phyloP scores from a whole-genome alignment of 805 yeast genomes.

The Debaryomyces maramus region DNA sequence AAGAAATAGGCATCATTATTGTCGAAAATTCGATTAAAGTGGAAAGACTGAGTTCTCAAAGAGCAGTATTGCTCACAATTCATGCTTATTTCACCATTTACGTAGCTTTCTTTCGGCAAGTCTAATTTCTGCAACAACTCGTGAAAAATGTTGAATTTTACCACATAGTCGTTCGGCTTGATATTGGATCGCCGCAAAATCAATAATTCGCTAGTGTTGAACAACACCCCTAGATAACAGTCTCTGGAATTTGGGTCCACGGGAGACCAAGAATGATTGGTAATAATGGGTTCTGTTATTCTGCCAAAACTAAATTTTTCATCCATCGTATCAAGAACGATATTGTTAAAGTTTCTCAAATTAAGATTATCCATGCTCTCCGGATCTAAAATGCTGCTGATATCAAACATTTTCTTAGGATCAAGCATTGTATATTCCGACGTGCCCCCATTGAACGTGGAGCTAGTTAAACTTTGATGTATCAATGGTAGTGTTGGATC shows the following conservation, averaged over 20 bases:
- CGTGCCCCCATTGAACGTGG: neutral
- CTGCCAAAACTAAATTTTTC: constrained; percentile 30
- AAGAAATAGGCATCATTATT: constrained; percentile 1
- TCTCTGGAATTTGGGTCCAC: constrained; percentile 22
- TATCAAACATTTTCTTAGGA: constrained; percentile 25
- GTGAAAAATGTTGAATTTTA: constrained; percentile 28
- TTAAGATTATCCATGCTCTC: constrained; percentile 30
- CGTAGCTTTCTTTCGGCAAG: constrained; percentile 15
- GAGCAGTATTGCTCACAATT: constrained; percentile 19
- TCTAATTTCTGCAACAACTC: constrained; percentile 22
- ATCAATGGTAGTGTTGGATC: constrained; percentile 41
- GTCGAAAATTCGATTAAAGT: constrained; percentile 16
- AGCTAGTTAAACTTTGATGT: constrained; percentile 22
- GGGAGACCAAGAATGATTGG: constrained; percentile 37
- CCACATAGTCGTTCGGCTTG: constrained; percentile 22
- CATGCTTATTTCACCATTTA: constrained; percentile 18
- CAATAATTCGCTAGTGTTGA: constrained; percentile 39
- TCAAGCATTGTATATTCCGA: constrained; percentile 16
- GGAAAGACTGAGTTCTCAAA: constrained; percentile 28
- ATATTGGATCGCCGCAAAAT: constrained; percentile 28
- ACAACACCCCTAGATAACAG: constrained; percentile 32
- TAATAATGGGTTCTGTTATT: constrained; percentile 33
- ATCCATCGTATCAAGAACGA: constrained; percentile 26
- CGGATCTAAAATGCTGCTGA: constrained; percentile 23
- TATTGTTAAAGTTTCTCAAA: constrained; percentile 27